Percentiles rank a stretch among this genome's conserved stretches.
Evolutionary conservation across 169 alveolate genomes (phyloP).

Genomic region (Plasmodium coatneyi): DNA sequence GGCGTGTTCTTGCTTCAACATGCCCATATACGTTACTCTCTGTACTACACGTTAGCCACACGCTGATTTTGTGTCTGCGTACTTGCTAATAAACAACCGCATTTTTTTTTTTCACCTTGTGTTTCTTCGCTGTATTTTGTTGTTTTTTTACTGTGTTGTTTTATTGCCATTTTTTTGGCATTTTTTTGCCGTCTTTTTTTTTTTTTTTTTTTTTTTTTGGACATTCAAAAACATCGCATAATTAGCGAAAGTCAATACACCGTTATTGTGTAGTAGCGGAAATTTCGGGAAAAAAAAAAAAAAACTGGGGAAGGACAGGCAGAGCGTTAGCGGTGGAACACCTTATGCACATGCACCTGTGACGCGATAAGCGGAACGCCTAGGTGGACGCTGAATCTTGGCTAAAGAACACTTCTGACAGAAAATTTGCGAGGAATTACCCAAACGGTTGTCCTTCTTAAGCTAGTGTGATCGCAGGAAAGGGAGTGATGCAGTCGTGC

Average conservation of each 20-base stretch:
- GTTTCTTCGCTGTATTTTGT: not conserved
- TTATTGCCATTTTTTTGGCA: not conserved
- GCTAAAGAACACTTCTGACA: not conserved
- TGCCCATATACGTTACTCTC: not conserved
- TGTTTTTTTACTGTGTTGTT: not conserved
- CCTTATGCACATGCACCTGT: not conserved
- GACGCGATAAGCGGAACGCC: not conserved
- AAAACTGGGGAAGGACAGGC: not conserved
- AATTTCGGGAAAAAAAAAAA: not conserved
- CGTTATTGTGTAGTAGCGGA: not conserved
- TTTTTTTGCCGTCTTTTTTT: not conserved
- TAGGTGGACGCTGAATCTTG: not conserved
- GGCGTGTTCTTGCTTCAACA: not conserved
- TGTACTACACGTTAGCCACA: conserved; percentile 13
- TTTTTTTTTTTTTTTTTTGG: not conserved
- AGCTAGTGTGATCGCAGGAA: not conserved
- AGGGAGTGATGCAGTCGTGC: not conserved
- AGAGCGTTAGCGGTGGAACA: not conserved
- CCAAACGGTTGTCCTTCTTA: not conserved
- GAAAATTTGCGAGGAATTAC: not conserved
- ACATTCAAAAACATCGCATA: not conserved
- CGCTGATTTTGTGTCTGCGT: conserved; percentile 49
- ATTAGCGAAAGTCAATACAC: not conserved
- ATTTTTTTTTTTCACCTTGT: not conserved
- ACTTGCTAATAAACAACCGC: not conserved